These are phyloP conservation scores for Penicillium sp. DNA, from an alignment of 2,329 filamentous ascomycete species.

Conservation along the genomic window DNA sequence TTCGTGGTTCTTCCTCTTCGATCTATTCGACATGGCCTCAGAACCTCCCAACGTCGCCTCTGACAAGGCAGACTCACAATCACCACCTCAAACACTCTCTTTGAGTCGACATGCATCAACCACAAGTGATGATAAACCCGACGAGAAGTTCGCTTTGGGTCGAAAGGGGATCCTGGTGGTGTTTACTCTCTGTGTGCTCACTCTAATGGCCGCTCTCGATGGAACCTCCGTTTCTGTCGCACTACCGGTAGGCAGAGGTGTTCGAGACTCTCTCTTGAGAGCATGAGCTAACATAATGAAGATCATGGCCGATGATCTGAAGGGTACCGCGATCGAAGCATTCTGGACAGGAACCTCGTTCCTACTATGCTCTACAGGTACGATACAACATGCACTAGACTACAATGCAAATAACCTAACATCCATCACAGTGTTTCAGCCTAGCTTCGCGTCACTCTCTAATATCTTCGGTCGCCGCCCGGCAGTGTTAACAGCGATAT, in stretches of 20 bases:
- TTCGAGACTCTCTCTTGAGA: accelerated
- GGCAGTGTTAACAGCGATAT: constrained; percentile 43
- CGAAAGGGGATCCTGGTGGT: constrained; percentile 23
- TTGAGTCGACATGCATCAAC: constrained; percentile 14
- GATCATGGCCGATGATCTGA: constrained; percentile 38
- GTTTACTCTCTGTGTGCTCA: constrained; percentile 26
- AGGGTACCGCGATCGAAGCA: constrained; percentile 45
- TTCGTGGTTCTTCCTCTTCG: not conserved
- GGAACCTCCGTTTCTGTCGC: constrained; percentile 30
- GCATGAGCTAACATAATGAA: constrained; percentile 13
- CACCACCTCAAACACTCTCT: not conserved
- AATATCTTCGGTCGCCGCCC: constrained; percentile 54
- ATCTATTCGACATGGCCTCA: not conserved
- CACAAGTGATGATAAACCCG: not conserved
- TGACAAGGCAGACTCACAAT: not conserved
- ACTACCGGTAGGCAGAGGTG: constrained; percentile 20
- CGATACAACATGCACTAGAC: not conserved
- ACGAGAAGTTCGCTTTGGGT: constrained; percentile 26
- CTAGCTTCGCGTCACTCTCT: constrained; percentile 52
- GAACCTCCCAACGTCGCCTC: not conserved
- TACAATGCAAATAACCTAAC: not conserved
- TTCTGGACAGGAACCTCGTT: constrained; percentile 60
- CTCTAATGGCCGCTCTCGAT: constrained; percentile 32
- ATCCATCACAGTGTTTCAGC: constrained; percentile 52
- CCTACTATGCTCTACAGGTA: constrained; percentile 43